Base-by-base conservation (phyloP, 202 grass and related monocot species). In the Cymbopogon flexuosus region DNA sequence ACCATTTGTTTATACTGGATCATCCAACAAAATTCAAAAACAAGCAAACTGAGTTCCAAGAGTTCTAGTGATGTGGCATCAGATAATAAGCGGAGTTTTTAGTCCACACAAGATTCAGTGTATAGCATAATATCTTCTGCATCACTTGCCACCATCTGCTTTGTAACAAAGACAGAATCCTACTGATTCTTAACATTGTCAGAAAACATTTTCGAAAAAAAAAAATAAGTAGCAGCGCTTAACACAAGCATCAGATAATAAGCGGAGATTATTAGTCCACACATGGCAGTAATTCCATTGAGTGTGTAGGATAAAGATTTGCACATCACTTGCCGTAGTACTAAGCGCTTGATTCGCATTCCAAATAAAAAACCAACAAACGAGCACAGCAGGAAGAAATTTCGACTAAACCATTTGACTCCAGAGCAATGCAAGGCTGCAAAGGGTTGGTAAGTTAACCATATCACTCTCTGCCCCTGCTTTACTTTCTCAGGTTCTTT, bases 361-460 rank as follows among this genome's bases (percentile, higher is more conserved):
- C 6, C 49, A 27, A 31, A 10, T 46, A 0, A 0, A 22, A 62
- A 84, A 23, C 40, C 10, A 68, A 79, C 4, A 33, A 5, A 35
- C 1, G 13, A 81, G 0, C 24, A 57, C 15, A 58, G 3, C 0
- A 73, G 1, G 13, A 70, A 24, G 0, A 37, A 41, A 83, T 90
- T 62, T 90, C 16, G 87, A 72, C 93, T 81, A 82, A 76, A 84
- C 88, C 73, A 95, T 95, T 98, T 98, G 96, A 95, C 96, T 43
- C 90, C 88, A 90, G 56, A 75, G 96, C 92, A 95, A 95, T 78
- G 29, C 78, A 85, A 36, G 21, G 14, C 76, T 89, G 90, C 92
- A 35, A 87, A 74, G 88, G 82, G 92, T 92, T 98, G 95, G 90
- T 93, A 94, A 89, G 95, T 79, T 87, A 93, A 93, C 37, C 90